phyloP scores from a whole-genome alignment of 2,329 filamentous ascomycete species.

The Neoscytalidium dimidiatum region DNA sequence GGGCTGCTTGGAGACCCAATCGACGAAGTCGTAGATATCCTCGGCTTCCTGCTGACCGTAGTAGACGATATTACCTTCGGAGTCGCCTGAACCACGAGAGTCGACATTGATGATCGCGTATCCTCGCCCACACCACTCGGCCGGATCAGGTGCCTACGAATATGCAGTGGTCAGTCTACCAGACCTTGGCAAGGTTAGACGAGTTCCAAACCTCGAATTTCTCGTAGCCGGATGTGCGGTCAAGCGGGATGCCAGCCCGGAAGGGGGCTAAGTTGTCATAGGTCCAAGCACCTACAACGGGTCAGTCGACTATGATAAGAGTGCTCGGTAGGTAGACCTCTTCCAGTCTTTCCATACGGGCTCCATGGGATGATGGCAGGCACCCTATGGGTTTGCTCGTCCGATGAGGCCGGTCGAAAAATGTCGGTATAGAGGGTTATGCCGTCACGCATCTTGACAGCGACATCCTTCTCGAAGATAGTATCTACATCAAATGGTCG shows the following conservation, averaged over 20 bases:
- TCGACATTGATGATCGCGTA: slow-evolving; percentile 41
- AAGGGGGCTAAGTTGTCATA: slow-evolving; percentile 15
- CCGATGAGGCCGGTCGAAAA: slow-evolving; percentile 42
- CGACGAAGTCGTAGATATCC: slow-evolving; percentile 50
- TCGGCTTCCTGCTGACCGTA: slow-evolving; percentile 39
- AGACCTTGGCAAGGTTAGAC: accelerated
- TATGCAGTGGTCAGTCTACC: background rate
- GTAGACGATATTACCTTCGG: slow-evolving; percentile 32
- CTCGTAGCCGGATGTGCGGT: slow-evolving; percentile 35
- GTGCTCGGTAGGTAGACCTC: no score
- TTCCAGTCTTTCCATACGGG: slow-evolving; percentile 45
- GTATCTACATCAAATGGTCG: slow-evolving; percentile 42
- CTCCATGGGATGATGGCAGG: slow-evolving; percentile 50
- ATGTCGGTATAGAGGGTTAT: slow-evolving; percentile 46
- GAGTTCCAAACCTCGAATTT: slow-evolving; percentile 40
- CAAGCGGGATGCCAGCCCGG: slow-evolving; percentile 31
- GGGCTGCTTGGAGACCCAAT: slow-evolving; percentile 41
- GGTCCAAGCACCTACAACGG: no score
- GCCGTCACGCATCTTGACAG: slow-evolving; percentile 47
- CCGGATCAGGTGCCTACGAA: slow-evolving; percentile 41
- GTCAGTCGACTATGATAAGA: no score
- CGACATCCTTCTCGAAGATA: slow-evolving; percentile 47
- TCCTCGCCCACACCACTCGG: slow-evolving; percentile 35
- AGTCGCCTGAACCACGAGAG: slow-evolving; percentile 33
- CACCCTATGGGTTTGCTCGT: slow-evolving; percentile 30